Evolutionary conservation across 2,329 filamentous ascomycete genomes (phyloP).

Genomic region (Monilinia vaccinii-corymbosi): DNA sequence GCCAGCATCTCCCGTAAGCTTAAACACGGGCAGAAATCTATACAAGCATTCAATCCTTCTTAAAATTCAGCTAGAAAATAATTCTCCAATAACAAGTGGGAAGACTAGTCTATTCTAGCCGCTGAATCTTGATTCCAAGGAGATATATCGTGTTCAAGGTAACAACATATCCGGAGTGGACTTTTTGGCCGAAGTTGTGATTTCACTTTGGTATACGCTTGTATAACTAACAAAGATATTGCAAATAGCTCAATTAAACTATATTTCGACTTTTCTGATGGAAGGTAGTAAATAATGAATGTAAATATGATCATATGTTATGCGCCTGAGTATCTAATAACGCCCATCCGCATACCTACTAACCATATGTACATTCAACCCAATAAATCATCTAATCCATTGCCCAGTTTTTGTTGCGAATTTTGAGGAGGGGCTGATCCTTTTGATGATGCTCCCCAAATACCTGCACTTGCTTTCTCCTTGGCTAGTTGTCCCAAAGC

Average conservation of each 20-base stretch:
- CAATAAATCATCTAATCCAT: conserved; percentile 37
- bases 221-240: background rate
- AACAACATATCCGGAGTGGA: background rate
- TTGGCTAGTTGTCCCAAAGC: conserved; percentile 94
- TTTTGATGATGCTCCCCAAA: conserved; percentile 70
- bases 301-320: background rate
- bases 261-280: background rate
- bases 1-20: conserved; percentile 5
- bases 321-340: conserved; percentile 7
- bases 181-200: background rate
- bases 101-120: background rate
- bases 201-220: background rate
- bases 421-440: conserved; percentile 14
- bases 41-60: background rate
- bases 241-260: background rate
- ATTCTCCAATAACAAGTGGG: background rate
- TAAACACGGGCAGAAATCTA: background rate
- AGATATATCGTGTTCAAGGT: background rate
- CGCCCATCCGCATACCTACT: conserved; percentile 3
- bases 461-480: conserved; percentile 88
- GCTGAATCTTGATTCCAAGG: background rate
- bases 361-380: conserved; percentile 27
- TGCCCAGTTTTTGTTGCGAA: conserved; percentile 29
- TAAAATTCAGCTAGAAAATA: background rate
- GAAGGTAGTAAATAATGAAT: background rate